These are phyloP conservation scores for Solanum corneliomulleri DNA, from an alignment of 257 asterid species.

Conservation along the genomic window DNA sequence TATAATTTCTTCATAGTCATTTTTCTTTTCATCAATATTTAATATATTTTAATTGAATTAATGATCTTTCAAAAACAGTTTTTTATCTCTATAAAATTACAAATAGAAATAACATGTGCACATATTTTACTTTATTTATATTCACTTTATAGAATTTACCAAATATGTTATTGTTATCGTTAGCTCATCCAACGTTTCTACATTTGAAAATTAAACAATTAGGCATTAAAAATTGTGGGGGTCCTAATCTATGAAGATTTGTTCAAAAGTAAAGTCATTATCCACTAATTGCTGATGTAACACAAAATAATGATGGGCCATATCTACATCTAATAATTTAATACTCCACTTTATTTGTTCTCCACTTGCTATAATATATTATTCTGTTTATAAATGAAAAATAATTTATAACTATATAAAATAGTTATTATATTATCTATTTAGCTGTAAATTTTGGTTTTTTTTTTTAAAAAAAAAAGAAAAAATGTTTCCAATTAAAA, in stretches of 20 bases:
- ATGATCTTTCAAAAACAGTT: no score
- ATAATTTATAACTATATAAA: neutral
- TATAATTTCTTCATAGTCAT: no score
- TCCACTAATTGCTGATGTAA: neutral
- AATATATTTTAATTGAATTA: no score
- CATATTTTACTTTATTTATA: neutral
- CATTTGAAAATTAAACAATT: neutral
- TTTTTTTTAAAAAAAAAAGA: neutral
- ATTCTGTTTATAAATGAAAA: neutral
- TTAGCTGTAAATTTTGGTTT: neutral
- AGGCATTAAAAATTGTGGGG: neutral
- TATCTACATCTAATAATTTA: neutral
- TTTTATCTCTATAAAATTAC: no score
- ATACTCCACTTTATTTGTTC: neutral
- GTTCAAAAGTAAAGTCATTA: neutral
- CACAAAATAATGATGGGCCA: neutral
- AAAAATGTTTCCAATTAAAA: neutral
- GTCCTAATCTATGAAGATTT: neutral
- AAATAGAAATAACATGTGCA: no score
- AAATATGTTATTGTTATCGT: neutral
- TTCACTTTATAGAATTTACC: neutral
- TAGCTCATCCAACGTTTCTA: neutral
- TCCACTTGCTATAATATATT: neutral
- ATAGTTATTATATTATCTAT: neutral
- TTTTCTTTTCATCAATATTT: neutral